Conservation (phyloP, 2,329 filamentous ascomycete genomes). For the Pyrenophora graminea region DNA sequence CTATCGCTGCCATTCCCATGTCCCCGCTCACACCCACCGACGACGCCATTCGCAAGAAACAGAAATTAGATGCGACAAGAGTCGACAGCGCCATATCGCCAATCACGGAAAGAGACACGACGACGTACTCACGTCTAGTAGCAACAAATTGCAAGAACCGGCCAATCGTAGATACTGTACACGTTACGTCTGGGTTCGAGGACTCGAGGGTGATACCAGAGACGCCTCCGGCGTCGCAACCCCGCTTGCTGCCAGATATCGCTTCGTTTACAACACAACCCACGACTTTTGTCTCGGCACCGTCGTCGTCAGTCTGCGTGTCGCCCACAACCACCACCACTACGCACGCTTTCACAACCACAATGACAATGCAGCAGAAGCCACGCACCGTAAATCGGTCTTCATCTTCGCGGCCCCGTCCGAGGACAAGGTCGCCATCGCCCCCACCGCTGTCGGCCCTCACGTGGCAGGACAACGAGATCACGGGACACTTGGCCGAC, state of each 20-base stretch:
- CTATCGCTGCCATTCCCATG: slow-evolving; percentile 36
- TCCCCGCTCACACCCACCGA: slow-evolving; percentile 43
- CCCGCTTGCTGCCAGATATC: slow-evolving; percentile 40
- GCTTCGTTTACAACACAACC: slow-evolving; percentile 35
- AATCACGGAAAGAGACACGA: slow-evolving; percentile 13
- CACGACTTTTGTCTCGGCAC: slow-evolving; percentile 26
- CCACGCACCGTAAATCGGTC: slow-evolving; percentile 5
- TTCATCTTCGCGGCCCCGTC: slow-evolving; percentile 23
- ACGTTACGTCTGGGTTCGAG: slow-evolving; percentile 4
- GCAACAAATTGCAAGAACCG: background rate
- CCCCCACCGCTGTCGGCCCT: slow-evolving; percentile 41
- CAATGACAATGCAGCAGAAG: slow-evolving; percentile 1
- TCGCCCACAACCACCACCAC: slow-evolving; percentile 14
- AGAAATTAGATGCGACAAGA: slow-evolving; percentile 37
- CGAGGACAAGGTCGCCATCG: slow-evolving; percentile 34
- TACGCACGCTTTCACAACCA: slow-evolving; percentile 7
- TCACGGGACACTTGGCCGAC: slow-evolving; percentile 61
- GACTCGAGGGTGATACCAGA: slow-evolving; percentile 33
- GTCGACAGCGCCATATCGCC: slow-evolving; percentile 24
- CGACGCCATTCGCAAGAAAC: slow-evolving; percentile 43
- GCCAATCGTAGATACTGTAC: slow-evolving; percentile 7
- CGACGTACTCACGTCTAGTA: background rate
- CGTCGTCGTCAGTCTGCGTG: too few relatives aligned
- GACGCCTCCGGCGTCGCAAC: slow-evolving; percentile 38
- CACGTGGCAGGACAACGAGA: slow-evolving; percentile 65